Evolutionary conservation across 129 eudicot species (phyloP), one percentile per base, ranked within the genome.

Genomic region (Kitagawia praeruptora): DNA sequence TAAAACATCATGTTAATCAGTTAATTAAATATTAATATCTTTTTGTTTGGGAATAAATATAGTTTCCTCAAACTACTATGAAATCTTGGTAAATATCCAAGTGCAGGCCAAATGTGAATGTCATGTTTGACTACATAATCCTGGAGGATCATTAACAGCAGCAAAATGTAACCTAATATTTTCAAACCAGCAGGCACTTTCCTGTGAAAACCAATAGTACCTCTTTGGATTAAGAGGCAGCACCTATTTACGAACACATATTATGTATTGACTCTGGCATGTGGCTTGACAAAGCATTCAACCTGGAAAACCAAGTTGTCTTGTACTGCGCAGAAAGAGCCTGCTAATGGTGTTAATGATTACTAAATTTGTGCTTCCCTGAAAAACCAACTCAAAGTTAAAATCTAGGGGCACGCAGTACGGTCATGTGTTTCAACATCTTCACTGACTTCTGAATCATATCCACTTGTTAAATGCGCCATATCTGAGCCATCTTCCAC

Each of bases 401-500:
- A 78, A 25, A 46, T 31, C 34, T 44, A 14, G 27, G 75, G 54
- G 25, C 67, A 54, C 25, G 41, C 54, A 56, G 18, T 25, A 8
- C 23, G 37, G 47, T 78, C 69, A 74, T 56, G 74, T 76, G 61
- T 83, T 85, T 19, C 42, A 73, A 40, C 23, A 44, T 79, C 51
- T n/a, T 80, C 73, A 37, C 70, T 58, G 27, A 45, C 80, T 74
- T 79, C 84, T 19, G 54, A 49, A 64, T n/a, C 73, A 77, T 77
- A 53, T 76, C 83, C 73, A 11, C 40, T 67, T 71, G 53, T 77
- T 31, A 66, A 70, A 78, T 44, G 66, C 11, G 25, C 76, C 45
- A 28, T 18, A 27, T 70, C 72, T 31, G 13, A 31, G 46, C 61
- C 53, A 58, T 56, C 25, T 56, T 13, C 18, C 9, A 46, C 1